Percentiles rank a stretch among this genome's conserved stretches.
Conservation (phyloP, 2,329 filamentous ascomycete genomes). For the Curvularia sp. region DNA sequence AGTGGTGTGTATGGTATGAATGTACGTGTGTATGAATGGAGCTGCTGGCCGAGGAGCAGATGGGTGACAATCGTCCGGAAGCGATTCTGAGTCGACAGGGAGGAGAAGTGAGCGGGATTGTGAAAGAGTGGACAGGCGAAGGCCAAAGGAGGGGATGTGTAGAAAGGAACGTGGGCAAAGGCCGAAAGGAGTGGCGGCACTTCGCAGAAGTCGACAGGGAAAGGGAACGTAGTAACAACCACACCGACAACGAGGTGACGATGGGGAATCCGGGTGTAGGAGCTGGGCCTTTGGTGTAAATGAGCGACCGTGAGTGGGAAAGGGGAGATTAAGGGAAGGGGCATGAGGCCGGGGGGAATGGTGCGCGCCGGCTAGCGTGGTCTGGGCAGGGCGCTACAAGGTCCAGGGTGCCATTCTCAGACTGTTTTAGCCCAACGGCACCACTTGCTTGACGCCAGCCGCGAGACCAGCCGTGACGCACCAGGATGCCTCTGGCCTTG, state of each 20-base stretch:
- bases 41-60: conserved; percentile 50
- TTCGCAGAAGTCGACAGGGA: conserved; percentile 51
- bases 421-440: conserved; percentile 23
- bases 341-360: conserved; percentile 41
- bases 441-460: conserved; percentile 32
- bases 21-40: conserved; percentile 43
- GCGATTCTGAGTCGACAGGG: conserved; percentile 46
- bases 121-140: conserved; percentile 52
- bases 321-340: conserved; percentile 46
- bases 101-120: conserved; percentile 33
- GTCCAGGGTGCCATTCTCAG: conserved; percentile 9
- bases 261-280: conserved; percentile 45
- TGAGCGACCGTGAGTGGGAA: conserved; percentile 45
- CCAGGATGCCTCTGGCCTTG: conserved; percentile 23
- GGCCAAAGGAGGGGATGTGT: conserved; percentile 43
- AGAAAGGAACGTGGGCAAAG: conserved; percentile 52
- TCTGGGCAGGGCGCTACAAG: conserved; percentile 16
- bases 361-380: conserved; percentile 27
- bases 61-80: conserved; percentile 46
- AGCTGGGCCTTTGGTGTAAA: conserved; percentile 46
- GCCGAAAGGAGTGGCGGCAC: conserved; percentile 54
- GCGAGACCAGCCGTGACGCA: conserved; percentile 26
- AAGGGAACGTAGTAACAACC: conserved; percentile 49
- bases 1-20: conserved; percentile 34
- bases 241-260: conserved; percentile 48